These are phyloP conservation scores for Capsicum baccatum DNA, from an alignment of 257 asterid genomes.

Conservation along the genomic window DNA sequence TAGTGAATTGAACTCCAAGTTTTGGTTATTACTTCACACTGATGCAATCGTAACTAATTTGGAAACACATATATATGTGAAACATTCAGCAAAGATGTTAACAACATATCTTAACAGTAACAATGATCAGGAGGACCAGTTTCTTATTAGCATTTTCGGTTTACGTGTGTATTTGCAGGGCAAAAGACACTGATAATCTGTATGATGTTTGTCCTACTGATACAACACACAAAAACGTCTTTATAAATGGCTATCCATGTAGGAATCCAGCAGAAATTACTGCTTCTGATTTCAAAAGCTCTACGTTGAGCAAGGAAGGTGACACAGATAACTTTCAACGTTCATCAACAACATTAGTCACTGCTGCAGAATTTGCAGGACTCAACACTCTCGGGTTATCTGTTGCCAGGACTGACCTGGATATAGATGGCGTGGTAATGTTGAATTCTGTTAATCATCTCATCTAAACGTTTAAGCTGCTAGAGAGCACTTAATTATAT, in stretches of 20 bases:
- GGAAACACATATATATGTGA: conserved; percentile 8
- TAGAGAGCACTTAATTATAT: not conserved
- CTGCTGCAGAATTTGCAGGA: conserved; percentile 72
- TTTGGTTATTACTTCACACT: conserved; percentile 41
- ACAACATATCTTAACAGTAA: conserved; percentile 2
- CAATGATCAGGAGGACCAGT: conserved; percentile 26
- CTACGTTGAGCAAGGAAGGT: conserved; percentile 49
- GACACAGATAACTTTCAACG: conserved; percentile 54
- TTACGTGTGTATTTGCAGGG: conserved; percentile 27
- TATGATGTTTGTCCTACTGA: conserved; percentile 66
- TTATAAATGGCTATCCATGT: conserved; percentile 75
- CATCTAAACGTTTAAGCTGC: conserved; percentile 22
- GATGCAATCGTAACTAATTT: conserved; percentile 39
- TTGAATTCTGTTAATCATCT: conserved; percentile 25
- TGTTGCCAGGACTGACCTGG: conserved; percentile 62
- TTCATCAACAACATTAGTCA: conserved; percentile 49
- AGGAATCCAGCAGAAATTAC: conserved; percentile 50
- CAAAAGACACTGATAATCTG: conserved; percentile 57
- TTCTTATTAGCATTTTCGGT: conserved; percentile 32
- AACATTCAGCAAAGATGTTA: not conserved
- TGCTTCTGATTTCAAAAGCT: conserved; percentile 70
- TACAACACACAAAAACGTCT: conserved; percentile 31
- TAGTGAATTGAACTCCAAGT: conserved; percentile 78
- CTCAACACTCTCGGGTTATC: conserved; percentile 77
- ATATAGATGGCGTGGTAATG: conserved; percentile 62